These are phyloP conservation scores for Kewa caespitosa DNA, from an alignment of 179 eudicot genomes.

Conservation along the genomic window DNA sequence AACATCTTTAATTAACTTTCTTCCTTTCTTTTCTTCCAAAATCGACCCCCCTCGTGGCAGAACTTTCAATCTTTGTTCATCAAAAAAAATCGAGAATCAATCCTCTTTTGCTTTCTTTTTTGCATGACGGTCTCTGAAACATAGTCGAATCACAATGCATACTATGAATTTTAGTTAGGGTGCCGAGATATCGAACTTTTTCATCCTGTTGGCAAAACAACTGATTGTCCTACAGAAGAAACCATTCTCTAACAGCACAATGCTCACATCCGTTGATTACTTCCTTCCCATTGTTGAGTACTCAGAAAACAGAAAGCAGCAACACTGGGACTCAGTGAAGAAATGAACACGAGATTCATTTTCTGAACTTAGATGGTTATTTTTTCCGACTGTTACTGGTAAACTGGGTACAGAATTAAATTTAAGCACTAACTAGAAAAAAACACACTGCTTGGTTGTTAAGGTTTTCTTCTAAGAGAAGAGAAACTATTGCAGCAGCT, in stretches of 20 bases:
- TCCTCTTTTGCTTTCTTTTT: conserved; percentile 18
- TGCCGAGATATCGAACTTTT: neutral
- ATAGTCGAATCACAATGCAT: neutral
- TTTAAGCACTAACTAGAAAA: conserved; percentile 15
- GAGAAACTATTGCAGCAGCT: conserved; percentile 58
- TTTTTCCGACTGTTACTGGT: conserved; percentile 21
- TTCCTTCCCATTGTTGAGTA: conserved; percentile 19
- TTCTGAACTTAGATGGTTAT: conserved; percentile 19
- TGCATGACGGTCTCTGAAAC: conserved; percentile 20
- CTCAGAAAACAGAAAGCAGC: neutral
- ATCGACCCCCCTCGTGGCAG: conserved; percentile 29
- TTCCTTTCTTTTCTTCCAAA: conserved; percentile 14
- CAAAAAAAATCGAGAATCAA: conserved; percentile 23
- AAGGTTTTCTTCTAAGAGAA: conserved; percentile 38
- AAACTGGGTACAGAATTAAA: conserved; percentile 21
- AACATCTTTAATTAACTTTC: conserved; percentile 18
- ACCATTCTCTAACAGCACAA: conserved; percentile 1
- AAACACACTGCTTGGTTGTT: conserved; percentile 13
- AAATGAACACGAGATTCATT: neutral
- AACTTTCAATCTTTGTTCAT: conserved; percentile 26
- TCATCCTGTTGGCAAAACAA: conserved; percentile 20
- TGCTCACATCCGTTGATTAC: conserved; percentile 9
- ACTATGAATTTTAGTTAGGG: neutral
- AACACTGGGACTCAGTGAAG: neutral
- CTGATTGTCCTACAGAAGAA: conserved; percentile 3